Base-by-base conservation (phyloP, 768 basidiomycete species). In the Lactarius sanguifluus region DNA sequence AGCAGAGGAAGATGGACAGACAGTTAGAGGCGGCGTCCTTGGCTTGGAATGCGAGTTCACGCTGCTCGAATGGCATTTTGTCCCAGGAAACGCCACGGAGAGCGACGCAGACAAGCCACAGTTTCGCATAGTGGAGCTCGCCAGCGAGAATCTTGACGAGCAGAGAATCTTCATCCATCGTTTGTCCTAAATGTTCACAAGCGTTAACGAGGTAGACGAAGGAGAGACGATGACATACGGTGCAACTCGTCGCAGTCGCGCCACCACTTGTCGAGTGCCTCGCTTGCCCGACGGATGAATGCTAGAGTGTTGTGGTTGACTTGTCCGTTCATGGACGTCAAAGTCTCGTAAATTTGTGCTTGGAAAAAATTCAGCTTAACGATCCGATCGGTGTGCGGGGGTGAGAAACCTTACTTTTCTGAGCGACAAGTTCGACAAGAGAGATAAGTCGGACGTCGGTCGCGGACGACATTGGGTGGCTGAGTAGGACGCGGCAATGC, bases 331-430 rank as follows among this genome's bases (percentile, higher is more conserved):
- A 96, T 77, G 2, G 94, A 90, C 3, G 89, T 86, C 34, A 98
- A 81, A 8, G 92, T 94, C 73, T 96, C 94, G 70, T 94, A 93
- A 52, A 96, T 96, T 77, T 96, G 94, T 54, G 93, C 95, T 96
- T 71, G 41, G 32, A 5, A 52, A 25, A 52, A 60, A 45, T 20
- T 45, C 50, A 57, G 25, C 23, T 62, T 30, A 64, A 57, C 41
- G 5, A 45, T 55, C 2, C 47, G 18, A 18, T 56, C 1, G 13
- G 18, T 56, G 59, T 36, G 20, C 1, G 16, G 9, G 9, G 25
- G 5, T 50, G 12, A 50, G 5, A 18, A 47, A 4, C 74, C 86
- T 62, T 71, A 94, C 94, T 94, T 80, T 96, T 94, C 71, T 96
- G 92, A 25, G 86, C 88, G 71, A 98, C 90, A 50, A 98, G 81